phyloP scores from a whole-genome alignment of 495 filamentous ascomycete genomes.

The Penicillium pancosmium region DNA sequence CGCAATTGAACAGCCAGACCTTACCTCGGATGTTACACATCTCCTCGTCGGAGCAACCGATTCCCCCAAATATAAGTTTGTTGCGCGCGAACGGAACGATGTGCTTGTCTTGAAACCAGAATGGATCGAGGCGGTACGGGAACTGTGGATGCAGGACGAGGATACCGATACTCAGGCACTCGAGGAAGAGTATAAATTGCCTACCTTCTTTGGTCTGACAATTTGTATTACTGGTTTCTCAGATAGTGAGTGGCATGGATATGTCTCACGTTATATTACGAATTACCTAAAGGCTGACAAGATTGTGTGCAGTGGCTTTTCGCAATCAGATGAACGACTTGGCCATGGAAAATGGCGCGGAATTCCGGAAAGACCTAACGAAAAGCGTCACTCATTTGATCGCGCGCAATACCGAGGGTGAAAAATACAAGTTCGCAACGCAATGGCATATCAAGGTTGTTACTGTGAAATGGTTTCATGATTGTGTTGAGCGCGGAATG shows the following conservation, averaged over 20 bases:
- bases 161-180: conserved; percentile 75
- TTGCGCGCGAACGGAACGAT: conserved; percentile 85
- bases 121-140: conserved; percentile 84
- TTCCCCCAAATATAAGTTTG: conserved; percentile 93
- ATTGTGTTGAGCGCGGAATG: conserved; percentile 91
- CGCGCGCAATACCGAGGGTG: conserved; percentile 73
- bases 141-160: conserved; percentile 78
- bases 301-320: conserved; percentile 54
- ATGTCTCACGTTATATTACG: not conserved
- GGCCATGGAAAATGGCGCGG: conserved; percentile 69
- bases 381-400: conserved; percentile 83
- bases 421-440: conserved; percentile 85
- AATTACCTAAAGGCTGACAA: not conserved
- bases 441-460: conserved; percentile 80
- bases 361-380: conserved; percentile 84
- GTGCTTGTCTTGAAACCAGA: conserved; percentile 74
- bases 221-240: conserved; percentile 92
- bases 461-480: conserved; percentile 78
- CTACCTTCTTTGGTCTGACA: conserved; percentile 64
- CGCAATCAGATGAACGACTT: conserved; percentile 67
- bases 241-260: conserved; percentile 60
- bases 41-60: conserved; percentile 85
- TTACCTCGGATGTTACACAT: conserved; percentile 96
- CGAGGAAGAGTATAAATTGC: conserved; percentile 61
- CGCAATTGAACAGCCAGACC: conserved; percentile 79